These are phyloP conservation scores for Lagenidium sp. DNA, from an alignment of 352 stramenopile genomes.

Conservation along the genomic window DNA sequence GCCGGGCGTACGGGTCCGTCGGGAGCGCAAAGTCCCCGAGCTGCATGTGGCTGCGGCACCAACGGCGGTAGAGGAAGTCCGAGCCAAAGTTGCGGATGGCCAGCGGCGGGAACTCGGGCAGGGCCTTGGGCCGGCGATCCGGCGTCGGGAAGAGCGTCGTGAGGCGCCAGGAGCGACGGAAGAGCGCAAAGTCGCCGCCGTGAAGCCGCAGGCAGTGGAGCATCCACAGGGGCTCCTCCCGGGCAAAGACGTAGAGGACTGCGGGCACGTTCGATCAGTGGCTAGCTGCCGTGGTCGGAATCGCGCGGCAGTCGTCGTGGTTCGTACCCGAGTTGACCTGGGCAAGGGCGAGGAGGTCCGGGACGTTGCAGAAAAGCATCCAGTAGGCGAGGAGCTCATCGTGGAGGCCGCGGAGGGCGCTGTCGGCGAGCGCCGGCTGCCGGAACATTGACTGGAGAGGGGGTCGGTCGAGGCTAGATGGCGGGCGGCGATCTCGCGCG, in stretches of 20 bases:
- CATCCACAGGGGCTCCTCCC: slow-evolving; percentile 82
- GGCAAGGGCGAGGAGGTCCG: slow-evolving; percentile 51
- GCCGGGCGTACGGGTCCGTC: slow-evolving; percentile 30
- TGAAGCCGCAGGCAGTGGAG: slow-evolving; percentile 63
- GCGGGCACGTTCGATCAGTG: too few relatives aligned
- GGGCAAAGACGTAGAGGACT: slow-evolving; percentile 78
- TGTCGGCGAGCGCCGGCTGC: slow-evolving; percentile 46
- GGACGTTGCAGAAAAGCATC: slow-evolving; percentile 54
- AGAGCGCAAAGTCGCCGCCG: slow-evolving; percentile 58
- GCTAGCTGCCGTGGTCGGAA: too few relatives aligned
- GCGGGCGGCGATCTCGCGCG: too few relatives aligned
- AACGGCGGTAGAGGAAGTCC: slow-evolving; percentile 83
- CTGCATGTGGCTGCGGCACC: slow-evolving; percentile 72
- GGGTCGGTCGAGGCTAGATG: too few relatives aligned
- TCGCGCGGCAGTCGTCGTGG: not conserved
- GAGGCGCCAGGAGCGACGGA: slow-evolving; percentile 56
- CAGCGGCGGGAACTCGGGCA: slow-evolving; percentile 18
- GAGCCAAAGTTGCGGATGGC: slow-evolving; percentile 43
- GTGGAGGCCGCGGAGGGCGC: slow-evolving; percentile 50
- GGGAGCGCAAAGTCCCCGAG: slow-evolving; percentile 46
- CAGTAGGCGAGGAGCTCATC: slow-evolving; percentile 75
- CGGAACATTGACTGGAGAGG: slow-evolving; percentile 21
- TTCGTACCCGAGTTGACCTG: slow-evolving; percentile 62
- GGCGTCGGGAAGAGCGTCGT: slow-evolving; percentile 65
- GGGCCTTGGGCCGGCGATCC: slow-evolving; percentile 9